These are phyloP conservation scores for Corynascus novoguineensis DNA, from an alignment of 495 filamentous ascomycete species.

Conservation along the genomic window DNA sequence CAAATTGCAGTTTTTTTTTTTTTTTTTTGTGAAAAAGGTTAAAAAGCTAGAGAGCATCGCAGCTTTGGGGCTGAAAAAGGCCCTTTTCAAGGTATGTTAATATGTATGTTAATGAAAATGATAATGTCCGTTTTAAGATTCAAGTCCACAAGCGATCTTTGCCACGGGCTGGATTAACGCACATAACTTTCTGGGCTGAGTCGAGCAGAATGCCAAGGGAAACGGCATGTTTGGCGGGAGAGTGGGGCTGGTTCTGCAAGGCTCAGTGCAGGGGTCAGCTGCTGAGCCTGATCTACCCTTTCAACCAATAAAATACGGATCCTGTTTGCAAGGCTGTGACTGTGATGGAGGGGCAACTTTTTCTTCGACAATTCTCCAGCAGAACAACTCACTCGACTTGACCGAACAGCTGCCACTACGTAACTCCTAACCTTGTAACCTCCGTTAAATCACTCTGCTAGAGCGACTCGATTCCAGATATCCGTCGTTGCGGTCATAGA, in stretches of 20 bases:
- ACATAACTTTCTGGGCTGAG: no score
- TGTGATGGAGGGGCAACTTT: slow-evolving; percentile 24
- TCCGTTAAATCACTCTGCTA: not conserved
- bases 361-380: slow-evolving; percentile 16
- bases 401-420: not conserved
- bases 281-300: not conserved
- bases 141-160: no score
- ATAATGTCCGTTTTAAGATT: no score
- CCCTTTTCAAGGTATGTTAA: no score
- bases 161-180: no score
- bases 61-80: no score
- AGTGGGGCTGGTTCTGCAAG: not conserved
- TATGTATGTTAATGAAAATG: no score
- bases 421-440: not conserved
- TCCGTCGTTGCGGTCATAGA: no score
- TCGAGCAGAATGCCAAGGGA: no score
- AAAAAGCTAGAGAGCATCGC: no score
- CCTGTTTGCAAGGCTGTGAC: slow-evolving; percentile 18
- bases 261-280: not conserved
- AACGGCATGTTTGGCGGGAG: no score
- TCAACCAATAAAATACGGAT: not conserved
- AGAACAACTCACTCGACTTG: slow-evolving; percentile 8
- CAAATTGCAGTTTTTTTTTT: not conserved
- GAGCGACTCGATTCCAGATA: not conserved
- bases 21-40: no score